Evolutionary conservation across 768 basidiomycete species (phyloP).

Genomic region (Russula ochroleuca): DNA sequence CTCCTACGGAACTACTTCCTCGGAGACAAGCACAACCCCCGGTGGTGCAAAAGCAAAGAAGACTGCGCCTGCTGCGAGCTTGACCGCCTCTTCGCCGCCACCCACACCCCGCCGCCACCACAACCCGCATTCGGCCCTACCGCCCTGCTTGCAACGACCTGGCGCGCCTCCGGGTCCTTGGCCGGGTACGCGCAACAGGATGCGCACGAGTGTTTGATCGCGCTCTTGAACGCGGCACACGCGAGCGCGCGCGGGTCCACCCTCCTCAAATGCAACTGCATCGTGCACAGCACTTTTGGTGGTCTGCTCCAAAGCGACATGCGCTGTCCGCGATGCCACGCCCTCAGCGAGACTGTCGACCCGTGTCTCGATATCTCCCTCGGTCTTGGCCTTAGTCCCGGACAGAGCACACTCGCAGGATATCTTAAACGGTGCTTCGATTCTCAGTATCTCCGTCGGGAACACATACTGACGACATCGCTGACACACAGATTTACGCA

Average conservation of each 20-base stretch:
- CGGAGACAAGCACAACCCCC: conserved; percentile 80
- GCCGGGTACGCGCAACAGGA: conserved; percentile 94
- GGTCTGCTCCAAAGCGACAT: conserved; percentile 87
- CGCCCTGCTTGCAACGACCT: conserved; percentile 77
- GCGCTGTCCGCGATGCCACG: conserved; percentile 79
- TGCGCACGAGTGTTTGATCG: conserved; percentile 84
- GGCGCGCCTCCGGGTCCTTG: conserved; percentile 74
- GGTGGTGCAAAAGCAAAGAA: conserved; percentile 61
- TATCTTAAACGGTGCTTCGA: conserved; percentile 64
- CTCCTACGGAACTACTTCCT: conserved; percentile 85
- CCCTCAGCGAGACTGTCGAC: conserved; percentile 73
- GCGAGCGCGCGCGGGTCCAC: conserved; percentile 68
- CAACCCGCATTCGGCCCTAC: conserved; percentile 69
- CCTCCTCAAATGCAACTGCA: conserved; percentile 79
- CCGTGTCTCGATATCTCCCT: conserved; percentile 90
- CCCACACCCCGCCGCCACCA: conserved; percentile 40
- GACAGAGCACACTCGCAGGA: conserved; percentile 60
- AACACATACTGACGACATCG: conserved; percentile 6
- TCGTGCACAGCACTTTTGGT: conserved; percentile 86
- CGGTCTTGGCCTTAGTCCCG: conserved; percentile 72
- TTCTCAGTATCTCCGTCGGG: background rate
- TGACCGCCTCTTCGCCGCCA: conserved; percentile 81
- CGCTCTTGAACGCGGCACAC: conserved; percentile 84
- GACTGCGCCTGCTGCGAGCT: conserved; percentile 91
- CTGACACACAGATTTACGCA: conserved; percentile 64